phyloP scores from a whole-genome alignment of 2,329 filamentous ascomycete genomes.

The Arthrobotrys megalospora region DNA sequence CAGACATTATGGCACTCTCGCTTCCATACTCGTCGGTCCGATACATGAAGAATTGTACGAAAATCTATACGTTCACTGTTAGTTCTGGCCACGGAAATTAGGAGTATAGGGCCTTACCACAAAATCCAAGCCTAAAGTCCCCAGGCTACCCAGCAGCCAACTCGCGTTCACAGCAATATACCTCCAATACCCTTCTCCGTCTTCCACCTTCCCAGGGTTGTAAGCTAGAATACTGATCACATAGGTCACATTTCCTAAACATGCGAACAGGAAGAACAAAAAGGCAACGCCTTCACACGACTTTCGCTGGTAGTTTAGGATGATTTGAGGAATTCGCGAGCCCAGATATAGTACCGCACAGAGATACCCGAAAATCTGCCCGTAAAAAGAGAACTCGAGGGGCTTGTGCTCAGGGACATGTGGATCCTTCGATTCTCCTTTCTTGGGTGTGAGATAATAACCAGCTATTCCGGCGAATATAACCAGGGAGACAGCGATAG shows the following conservation, averaged over 20 bases:
- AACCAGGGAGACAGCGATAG: conserved; percentile 82
- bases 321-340: conserved; percentile 87
- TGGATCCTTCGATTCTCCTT: conserved; percentile 64
- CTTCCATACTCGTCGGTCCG: conserved; percentile 68
- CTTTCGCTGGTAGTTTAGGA: conserved; percentile 92
- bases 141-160: conserved; percentile 90
- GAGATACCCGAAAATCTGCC: conserved; percentile 93
- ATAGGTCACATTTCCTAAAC: conserved; percentile 93
- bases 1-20: conserved; percentile 35
- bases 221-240: conserved; percentile 93
- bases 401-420: conserved; percentile 69
- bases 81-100: background rate
- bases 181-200: conserved; percentile 73
- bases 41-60: conserved; percentile 93
- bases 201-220: conserved; percentile 76
- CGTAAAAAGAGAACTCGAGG: conserved; percentile 79
- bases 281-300: conserved; percentile 93
- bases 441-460: conserved; percentile 80
- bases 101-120: conserved; percentile 64
- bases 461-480: conserved; percentile 85
- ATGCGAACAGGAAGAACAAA: conserved; percentile 96
- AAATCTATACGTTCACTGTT: conserved; percentile 73
- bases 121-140: conserved; percentile 87
- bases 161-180: conserved; percentile 92
- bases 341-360: conserved; percentile 92